A percentile compares a stretch with the other conserved stretches of the same genome.
Conservation (phyloP, 1,284 basidiomycete genomes). For the Cutaneotrichosporon sp. region DNA sequence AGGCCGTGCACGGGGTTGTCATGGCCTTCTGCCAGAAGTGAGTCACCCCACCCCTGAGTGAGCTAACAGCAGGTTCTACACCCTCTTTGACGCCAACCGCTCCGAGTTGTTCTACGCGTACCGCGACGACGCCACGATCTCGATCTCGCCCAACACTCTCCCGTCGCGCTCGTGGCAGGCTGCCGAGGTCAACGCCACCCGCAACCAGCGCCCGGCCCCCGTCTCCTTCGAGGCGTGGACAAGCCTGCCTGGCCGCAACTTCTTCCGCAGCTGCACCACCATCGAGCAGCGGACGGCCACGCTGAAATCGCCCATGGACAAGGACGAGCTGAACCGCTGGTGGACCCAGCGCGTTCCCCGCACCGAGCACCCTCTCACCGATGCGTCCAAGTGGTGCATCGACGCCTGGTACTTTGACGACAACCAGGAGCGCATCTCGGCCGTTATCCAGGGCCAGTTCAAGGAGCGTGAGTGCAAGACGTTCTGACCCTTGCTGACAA, state of each 20-base stretch:
- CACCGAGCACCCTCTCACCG: slow-evolving; percentile 73
- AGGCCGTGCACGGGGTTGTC: slow-evolving; percentile 46
- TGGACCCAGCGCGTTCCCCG: slow-evolving; percentile 65
- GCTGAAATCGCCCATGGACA: slow-evolving; percentile 71
- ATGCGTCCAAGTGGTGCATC: slow-evolving; percentile 78
- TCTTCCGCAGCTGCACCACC: slow-evolving; percentile 65
- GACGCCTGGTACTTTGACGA: slow-evolving; percentile 78
- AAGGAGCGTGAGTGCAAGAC: slow-evolving; percentile 67
- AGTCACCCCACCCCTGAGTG: not conserved
- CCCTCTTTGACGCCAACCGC: slow-evolving; percentile 77
- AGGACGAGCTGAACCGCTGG: slow-evolving; percentile 49
- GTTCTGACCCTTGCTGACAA: slow-evolving; percentile 31
- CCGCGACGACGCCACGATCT: slow-evolving; percentile 81
- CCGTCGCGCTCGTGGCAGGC: slow-evolving; percentile 60
- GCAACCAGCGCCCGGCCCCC: slow-evolving; percentile 73
- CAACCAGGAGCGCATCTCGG: slow-evolving; percentile 63
- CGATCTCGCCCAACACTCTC: slow-evolving; percentile 81
- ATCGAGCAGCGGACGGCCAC: slow-evolving; percentile 67
- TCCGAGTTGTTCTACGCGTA: slow-evolving; percentile 71
- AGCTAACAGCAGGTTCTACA: slow-evolving; percentile 67
- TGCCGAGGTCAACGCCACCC: slow-evolving; percentile 24
- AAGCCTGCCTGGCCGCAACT: slow-evolving; percentile 70
- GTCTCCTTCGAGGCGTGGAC: slow-evolving; percentile 70
- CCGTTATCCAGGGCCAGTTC: slow-evolving; percentile 89
- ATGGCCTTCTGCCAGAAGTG: slow-evolving; percentile 49